A percentile compares a stretch with the other conserved stretches of the same genome.
Conservation (phyloP, 306 rosid species). For the Arachis stenosperma region DNA sequence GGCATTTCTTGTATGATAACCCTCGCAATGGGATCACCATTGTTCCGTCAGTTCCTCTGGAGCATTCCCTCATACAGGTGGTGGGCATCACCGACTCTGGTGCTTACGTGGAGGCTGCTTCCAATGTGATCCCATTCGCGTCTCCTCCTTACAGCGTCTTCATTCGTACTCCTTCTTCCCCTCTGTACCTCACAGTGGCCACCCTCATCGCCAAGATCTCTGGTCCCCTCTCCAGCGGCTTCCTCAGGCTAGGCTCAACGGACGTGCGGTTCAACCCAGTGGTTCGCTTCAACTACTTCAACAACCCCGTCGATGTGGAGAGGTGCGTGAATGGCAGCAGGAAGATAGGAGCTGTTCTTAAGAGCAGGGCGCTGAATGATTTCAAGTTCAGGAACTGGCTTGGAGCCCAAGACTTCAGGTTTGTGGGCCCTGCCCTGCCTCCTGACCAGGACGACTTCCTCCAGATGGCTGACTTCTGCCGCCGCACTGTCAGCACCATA, state of each 20-base stretch:
- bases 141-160: conserved; percentile 55
- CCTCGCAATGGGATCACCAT: conserved; percentile 83
- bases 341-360: conserved; percentile 56
- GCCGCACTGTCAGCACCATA: conserved; percentile 76
- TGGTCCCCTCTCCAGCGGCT: conserved; percentile 69
- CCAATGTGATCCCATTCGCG: conserved; percentile 66
- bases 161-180: conserved; percentile 54
- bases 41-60: conserved; percentile 71
- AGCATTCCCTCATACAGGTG: conserved; percentile 84
- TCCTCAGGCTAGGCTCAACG: conserved; percentile 62
- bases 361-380: conserved; percentile 64
- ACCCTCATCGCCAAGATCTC: conserved; percentile 75
- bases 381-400: conserved; percentile 65
- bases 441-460: conserved; percentile 39
- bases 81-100: conserved; percentile 84
- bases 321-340: conserved; percentile 82
- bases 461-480: conserved; percentile 74
- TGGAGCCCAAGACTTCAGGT: conserved; percentile 65
- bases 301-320: conserved; percentile 55
- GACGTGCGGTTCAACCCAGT: conserved; percentile 66
- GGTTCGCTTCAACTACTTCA: conserved; percentile 84
- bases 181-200: conserved; percentile 70
- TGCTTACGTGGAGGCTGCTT: conserved; percentile 81
- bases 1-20: conserved; percentile 79
- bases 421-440: conserved; percentile 79